Evolutionary conservation across 805 yeast genomes (phyloP).

Genomic region (Starmerella khaoyaiensis): DNA sequence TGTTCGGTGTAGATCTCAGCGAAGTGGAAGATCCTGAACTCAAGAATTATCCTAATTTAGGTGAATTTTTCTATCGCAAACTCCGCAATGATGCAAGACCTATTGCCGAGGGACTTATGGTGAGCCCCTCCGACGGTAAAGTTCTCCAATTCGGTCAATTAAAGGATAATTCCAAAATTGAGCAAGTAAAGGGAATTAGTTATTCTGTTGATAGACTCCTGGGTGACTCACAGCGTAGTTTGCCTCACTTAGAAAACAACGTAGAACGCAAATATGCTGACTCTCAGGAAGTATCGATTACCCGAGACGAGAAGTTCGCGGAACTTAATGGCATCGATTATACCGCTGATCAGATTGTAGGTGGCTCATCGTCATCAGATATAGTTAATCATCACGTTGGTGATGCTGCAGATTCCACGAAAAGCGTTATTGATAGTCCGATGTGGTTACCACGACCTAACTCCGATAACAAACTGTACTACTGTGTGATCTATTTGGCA

Average conservation of each 20-base stretch:
- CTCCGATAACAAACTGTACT: conserved; percentile 51
- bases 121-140: conserved; percentile 88
- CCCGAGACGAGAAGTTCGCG: conserved; percentile 64
- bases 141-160: conserved; percentile 74
- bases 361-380: conserved; percentile 35
- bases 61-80: conserved; percentile 82
- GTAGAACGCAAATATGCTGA: conserved; percentile 2
- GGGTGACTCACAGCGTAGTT: conserved; percentile 47
- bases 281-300: conserved; percentile 28
- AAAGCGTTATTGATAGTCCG: conserved; percentile 4
- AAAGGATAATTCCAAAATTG: conserved; percentile 61
- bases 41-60: conserved; percentile 58
- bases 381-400: conserved; percentile 39
- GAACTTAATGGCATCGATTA: conserved; percentile 59
- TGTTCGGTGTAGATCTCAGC: conserved; percentile 78
- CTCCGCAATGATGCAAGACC: conserved; percentile 72
- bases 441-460: conserved; percentile 6
- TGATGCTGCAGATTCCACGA: conserved; percentile 10
- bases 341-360: conserved; percentile 49
- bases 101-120: conserved; percentile 50
- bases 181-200: conserved; percentile 93
- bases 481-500: conserved; percentile 85
- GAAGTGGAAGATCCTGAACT: conserved; percentile 82
- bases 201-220: conserved; percentile 78
- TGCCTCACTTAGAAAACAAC: not conserved